Evolutionary conservation across 1,139 yeast species (phyloP), one percentile per base, ranked within the genome.

Genomic region (Candida sp.): DNA sequence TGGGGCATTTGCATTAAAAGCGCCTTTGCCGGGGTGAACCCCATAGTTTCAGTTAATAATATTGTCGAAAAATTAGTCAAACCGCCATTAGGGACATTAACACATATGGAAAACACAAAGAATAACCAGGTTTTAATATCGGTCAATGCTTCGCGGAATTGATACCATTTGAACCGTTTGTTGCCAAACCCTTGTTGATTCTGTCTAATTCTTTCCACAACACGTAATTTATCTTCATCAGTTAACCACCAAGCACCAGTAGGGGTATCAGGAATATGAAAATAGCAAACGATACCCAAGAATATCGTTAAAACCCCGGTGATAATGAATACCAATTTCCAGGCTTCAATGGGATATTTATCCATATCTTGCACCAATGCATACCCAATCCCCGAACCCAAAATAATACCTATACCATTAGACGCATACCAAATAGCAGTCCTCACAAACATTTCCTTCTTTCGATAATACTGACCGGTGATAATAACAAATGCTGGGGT

Each of bases 401-500:
- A 15, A 7, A 64, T 56, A 21, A 48, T 50, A 12, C 70, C 71
- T 6, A 64, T 23, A 5, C 72, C 72, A 45, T 64, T 64, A 43
- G 57, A 61, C 7, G 65, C 56, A 45, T 64, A 64, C 70, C 65
- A 66, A 38, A 61, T 51, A 32, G 58, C 54, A 42, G 56, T 53
- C 44, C 64, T 52, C 4, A 60, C 47, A 35, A 57, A 60, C 8
- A 53, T 53, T 47, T 63, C 66, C 9, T 57, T 56, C 25, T 49
- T 52, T 11, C 48, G 57, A 36, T 56, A 66, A 56, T 60, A 68
- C 42, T 62, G 65, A 15, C 63, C 53, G 4, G 70, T 66, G 30
- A 83, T 66, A 22, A 83, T 71, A 27, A 82, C 76, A 51, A 79
- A 76, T 0, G 83, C 82, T 1, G 86, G 87, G 19, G 82, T 64